These are phyloP conservation scores for Cryptosporidium ryanae DNA, from an alignment of 169 alveolate species.

Conservation along the genomic window DNA sequence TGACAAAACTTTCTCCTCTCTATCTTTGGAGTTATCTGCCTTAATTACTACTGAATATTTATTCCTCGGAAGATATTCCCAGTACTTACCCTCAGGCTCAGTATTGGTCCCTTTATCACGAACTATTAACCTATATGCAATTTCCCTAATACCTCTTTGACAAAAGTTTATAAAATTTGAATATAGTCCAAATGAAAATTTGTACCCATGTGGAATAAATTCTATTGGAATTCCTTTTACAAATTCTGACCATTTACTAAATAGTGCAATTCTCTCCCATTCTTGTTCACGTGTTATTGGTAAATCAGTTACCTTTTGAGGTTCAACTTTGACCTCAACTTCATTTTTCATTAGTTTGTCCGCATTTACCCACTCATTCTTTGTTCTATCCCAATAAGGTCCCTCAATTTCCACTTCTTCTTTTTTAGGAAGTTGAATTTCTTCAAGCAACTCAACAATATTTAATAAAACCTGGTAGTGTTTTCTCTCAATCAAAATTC, in stretches of 20 bases:
- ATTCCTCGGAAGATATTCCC: conserved; percentile 63
- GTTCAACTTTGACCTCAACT: conserved; percentile 38
- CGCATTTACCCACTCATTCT: conserved; percentile 59
- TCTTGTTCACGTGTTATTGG: conserved; percentile 51
- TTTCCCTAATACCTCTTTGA: conserved; percentile 66
- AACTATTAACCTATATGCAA: conserved; percentile 50
- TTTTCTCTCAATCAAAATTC: conserved; percentile 24
- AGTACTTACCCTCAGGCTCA: conserved; percentile 62
- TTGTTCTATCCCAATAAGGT: conserved; percentile 53
- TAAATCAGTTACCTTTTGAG: conserved; percentile 51
- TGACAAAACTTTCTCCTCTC: conserved; percentile 61
- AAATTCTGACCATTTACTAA: conserved; percentile 67
- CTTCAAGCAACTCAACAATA: conserved; percentile 12
- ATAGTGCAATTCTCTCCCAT: conserved; percentile 68
- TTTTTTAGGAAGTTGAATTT: conserved; percentile 40
- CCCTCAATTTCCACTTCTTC: conserved; percentile 23
- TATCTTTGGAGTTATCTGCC: conserved; percentile 58
- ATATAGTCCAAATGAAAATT: conserved; percentile 56
- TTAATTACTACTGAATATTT: conserved; percentile 28
- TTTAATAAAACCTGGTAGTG: neutral
- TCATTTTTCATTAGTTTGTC: conserved; percentile 27
- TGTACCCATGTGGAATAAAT: conserved; percentile 44
- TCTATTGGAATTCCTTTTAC: conserved; percentile 42
- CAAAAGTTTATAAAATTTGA: conserved; percentile 47
- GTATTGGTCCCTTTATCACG: conserved; percentile 38